phyloP scores from a whole-genome alignment of 768 basidiomycete species.

The Kwoniella shandongensis region DNA sequence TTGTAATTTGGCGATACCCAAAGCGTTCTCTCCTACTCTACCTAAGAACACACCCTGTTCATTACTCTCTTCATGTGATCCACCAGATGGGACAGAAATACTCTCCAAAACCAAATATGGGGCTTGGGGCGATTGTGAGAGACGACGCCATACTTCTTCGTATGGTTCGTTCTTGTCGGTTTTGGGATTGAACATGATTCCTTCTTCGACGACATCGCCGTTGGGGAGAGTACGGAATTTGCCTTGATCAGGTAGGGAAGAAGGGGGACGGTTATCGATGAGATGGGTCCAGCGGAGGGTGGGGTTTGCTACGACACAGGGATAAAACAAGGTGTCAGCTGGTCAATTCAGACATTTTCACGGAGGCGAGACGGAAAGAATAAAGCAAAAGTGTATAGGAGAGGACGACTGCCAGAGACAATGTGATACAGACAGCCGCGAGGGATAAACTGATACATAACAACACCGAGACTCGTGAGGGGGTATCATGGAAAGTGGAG shows the following conservation, averaged over 20 bases:
- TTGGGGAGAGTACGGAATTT: conserved; percentile 25
- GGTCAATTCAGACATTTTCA: too few species aligned
- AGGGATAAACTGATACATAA: too few species aligned
- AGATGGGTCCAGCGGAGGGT: conserved; percentile 31
- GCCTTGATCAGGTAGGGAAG: conserved; percentile 31
- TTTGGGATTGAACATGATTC: conserved; percentile 33
- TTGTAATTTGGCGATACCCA: conserved; percentile 12
- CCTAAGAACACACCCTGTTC: conserved; percentile 8
- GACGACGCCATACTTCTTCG: conserved; percentile 31
- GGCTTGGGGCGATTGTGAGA: background rate
- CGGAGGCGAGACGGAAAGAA: too few species aligned
- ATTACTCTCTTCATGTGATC: background rate
- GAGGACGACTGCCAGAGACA: too few species aligned
- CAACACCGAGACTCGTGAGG: too few species aligned
- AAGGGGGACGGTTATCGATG: conserved; percentile 30
- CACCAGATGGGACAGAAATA: too few species aligned
- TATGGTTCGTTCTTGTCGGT: conserved; percentile 25
- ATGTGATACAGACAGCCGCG: background rate
- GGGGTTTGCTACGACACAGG: conserved; percentile 31
- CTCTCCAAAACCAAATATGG: conserved; percentile 10
- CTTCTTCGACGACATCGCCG: conserved; percentile 31
- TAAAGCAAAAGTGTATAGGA: too few species aligned
- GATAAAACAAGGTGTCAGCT: too few species aligned
- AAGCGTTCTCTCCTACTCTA: conserved; percentile 15
- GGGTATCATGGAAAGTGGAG: too few species aligned